These are phyloP conservation scores for Luffa acutangula DNA, from an alignment of 306 rosid genomes.

Conservation along the genomic window DNA sequence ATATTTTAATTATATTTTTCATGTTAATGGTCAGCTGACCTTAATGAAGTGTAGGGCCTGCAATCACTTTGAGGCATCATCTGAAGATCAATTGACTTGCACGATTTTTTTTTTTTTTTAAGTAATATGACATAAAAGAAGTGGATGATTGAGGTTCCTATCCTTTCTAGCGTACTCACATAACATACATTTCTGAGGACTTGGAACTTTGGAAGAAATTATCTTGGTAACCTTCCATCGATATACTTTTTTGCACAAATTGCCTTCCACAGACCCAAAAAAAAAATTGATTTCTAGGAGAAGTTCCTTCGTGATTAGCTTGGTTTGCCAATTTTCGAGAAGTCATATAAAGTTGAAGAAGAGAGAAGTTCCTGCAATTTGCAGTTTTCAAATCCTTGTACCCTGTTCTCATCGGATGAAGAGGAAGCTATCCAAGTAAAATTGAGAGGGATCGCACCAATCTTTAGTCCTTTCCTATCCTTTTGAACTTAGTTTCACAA, in stretches of 20 bases:
- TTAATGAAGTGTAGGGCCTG: not conserved
- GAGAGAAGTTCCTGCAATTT: not conserved
- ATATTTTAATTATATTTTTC: not conserved
- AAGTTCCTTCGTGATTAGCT: not conserved
- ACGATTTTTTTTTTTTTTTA: not conserved
- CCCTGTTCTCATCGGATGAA: not conserved
- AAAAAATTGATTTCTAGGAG: not conserved
- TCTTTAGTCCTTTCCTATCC: not conserved
- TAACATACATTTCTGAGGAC: not conserved
- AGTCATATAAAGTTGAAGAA: not conserved
- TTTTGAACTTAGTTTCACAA: not conserved
- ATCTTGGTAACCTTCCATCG: not conserved
- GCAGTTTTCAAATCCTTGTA: not conserved
- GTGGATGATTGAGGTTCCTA: not conserved
- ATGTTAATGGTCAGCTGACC: not conserved
- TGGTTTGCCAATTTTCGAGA: not conserved
- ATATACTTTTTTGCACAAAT: not conserved
- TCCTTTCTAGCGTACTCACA: not conserved
- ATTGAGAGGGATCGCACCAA: not conserved
- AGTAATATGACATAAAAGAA: not conserved
- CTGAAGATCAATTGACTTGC: not conserved
- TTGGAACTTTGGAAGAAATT: not conserved
- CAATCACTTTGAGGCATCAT: not conserved
- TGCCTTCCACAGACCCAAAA: not conserved
- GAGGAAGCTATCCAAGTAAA: not conserved